A percentile compares a stretch with the other conserved stretches of the same genome.
Conservation (phyloP, 208 protist species). For the Ichthyophonus hoferi region DNA sequence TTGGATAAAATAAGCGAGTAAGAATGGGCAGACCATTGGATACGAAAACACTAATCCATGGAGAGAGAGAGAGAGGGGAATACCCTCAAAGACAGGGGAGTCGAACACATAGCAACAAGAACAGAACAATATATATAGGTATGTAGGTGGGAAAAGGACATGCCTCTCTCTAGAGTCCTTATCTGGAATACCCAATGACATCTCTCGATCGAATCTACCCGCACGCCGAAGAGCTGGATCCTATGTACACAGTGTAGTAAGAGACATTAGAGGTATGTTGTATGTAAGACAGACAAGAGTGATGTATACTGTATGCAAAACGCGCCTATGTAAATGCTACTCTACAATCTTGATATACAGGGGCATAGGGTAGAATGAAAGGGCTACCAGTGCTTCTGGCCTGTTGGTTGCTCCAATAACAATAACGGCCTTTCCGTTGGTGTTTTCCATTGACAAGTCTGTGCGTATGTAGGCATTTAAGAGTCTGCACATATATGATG, state of each 20-base stretch:
- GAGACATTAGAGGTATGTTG: too few relatives aligned
- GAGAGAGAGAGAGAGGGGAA: neutral
- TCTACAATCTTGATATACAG: too few relatives aligned
- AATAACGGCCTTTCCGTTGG: slow-evolving; percentile 51
- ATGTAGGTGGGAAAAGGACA: slow-evolving; percentile 39
- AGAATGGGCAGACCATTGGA: too few relatives aligned
- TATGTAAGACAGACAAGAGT: too few relatives aligned
- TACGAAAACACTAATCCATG: too few relatives aligned
- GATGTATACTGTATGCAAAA: too few relatives aligned
- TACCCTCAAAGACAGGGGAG: too few relatives aligned
- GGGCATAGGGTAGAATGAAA: too few relatives aligned
- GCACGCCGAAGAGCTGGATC: slow-evolving; percentile 89
- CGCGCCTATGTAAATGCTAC: too few relatives aligned
- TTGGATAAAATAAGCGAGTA: too few relatives aligned
- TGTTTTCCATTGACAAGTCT: slow-evolving; percentile 30
- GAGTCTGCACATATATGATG: neutral
- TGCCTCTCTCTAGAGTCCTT: slow-evolving; percentile 73
- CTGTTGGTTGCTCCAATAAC: slow-evolving; percentile 68
- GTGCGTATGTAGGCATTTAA: neutral
- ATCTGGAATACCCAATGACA: slow-evolving; percentile 87
- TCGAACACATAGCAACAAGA: neutral
- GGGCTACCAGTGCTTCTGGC: slow-evolving; percentile 26
- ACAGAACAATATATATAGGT: neutral
- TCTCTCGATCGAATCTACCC: slow-evolving; percentile 94
- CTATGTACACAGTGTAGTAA: slow-evolving; percentile 64